Base-by-base conservation (phyloP, 2,329 filamentous ascomycete genomes). In the Aspergillus sojae region DNA sequence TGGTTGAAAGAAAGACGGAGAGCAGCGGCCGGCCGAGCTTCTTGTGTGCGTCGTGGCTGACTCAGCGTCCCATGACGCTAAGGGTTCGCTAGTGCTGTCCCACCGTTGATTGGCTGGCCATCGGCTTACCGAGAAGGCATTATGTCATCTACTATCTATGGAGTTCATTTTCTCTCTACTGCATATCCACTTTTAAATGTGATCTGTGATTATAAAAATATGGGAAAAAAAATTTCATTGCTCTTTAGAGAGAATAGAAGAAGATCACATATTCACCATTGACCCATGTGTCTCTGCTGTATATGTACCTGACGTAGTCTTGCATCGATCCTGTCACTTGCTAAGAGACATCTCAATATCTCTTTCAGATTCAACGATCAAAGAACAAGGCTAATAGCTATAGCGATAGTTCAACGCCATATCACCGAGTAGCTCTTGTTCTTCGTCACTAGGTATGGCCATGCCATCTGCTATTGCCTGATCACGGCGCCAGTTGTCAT, bases 321-420 rank as follows among this genome's bases (percentile, higher is more conserved):
- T 50, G 26, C 4, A 28, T 26, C 26, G 16, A 50, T 16, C 23
- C 16, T 9, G 16, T 16, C 16, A 19, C 19, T 28, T 12, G 26
- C 26, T 50, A 28, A 5, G 23, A 48, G 23, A 3, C 45, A 48
- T 48, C 45, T 26, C 45, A 28, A 28, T 14, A 26, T 26, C 45
- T 48, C 43, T 46, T 48, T 19, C 16, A 48, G 5, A 23, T 16
- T 48, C 45, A 48, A 48, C 39, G 16, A 19, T 7, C n/a, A 48
- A 48, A 28, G 23, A 7, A 16, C 23, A 36, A 28, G 14, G 23
- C 68, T 65, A 79, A 62, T 77, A 77, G 12, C 71, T 67, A 65
- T 82, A 82, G 28, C 79, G 72, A 68, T 78, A 82, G 21, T 65
- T 77, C 4, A 78, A 75, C 46, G 77, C 79, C 71, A 80, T 59